Evolutionary conservation across 257 asterid species (phyloP).

Genomic region (Rehmannia glutinosa): DNA sequence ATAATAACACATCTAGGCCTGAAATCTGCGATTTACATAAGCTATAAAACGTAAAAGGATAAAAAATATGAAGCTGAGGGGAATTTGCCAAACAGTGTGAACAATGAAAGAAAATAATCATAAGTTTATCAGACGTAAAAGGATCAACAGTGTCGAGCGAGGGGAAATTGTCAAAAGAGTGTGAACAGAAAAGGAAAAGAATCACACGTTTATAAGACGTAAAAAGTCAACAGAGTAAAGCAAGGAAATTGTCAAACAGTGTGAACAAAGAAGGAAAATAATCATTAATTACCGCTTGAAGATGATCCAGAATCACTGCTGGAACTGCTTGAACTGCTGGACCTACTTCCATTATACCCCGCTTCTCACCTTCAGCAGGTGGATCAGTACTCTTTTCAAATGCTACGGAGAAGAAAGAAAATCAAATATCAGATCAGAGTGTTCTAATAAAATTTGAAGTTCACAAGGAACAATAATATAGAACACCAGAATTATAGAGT

Average conservation of each 20-base stretch:
- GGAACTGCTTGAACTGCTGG: constrained; percentile 94
- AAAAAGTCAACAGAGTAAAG: background rate
- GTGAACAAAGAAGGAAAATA: background rate
- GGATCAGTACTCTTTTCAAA: constrained; percentile 38
- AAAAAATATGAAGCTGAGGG: no score
- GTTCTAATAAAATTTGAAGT: background rate
- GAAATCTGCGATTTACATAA: background rate
- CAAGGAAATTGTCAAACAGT: background rate
- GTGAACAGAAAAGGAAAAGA: background rate
- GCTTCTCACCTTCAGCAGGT: constrained; percentile 39
- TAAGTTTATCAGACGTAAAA: background rate
- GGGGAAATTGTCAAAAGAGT: background rate
- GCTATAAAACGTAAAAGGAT: background rate
- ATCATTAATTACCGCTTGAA: constrained; percentile 59
- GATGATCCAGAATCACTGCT: constrained; percentile 92
- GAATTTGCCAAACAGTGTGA: background rate
- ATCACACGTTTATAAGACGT: background rate
- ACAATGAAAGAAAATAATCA: background rate
- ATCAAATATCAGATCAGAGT: background rate
- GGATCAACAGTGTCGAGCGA: background rate
- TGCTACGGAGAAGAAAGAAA: constrained; percentile 19
- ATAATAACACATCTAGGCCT: background rate
- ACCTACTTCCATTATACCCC: constrained; percentile 43
- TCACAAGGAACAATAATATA: background rate
- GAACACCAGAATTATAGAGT: background rate